Evolutionary conservation across 805 yeast species (phyloP), one percentile per base, ranked within the genome.

Genomic region (Candida golubevii): DNA sequence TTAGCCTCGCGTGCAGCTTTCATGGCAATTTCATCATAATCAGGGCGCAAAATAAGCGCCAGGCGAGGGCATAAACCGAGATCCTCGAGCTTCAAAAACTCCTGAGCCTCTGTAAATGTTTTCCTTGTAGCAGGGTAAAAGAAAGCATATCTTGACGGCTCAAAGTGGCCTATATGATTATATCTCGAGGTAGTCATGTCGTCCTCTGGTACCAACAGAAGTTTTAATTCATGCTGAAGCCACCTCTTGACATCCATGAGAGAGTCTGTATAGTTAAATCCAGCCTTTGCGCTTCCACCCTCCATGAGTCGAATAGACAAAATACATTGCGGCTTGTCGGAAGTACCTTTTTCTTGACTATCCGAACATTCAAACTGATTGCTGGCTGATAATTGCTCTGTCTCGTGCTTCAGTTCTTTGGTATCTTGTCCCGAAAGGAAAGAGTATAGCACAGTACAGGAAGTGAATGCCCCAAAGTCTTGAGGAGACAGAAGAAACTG

Each of bases 31-130:
- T 53, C 64, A 56, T 58, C 67, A 56, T 55, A 65, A 28, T 72
- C 67, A 0, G 93, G 90, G 57, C 85, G 85, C 50, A 89, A 66
- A 23, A 87, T 81, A 38, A 89, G 62, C 0, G 85, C 87, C 9
- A 95, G 82, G 45, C 95, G 71, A 2, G 91, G 90, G 12, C 78
- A 72, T 41, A 89, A 66, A 18, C 79, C 80, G 43, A 89, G 66
- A 4, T 69, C 74, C 26, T 59, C 59, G 33, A 89, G 66, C 3
- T 80, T 64, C 46, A 65, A 54, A 36, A 55, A 64, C 44, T 72
- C 71, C 53, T 88, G 91, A 39, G 83, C 85, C 27, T 63, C 67
- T 10, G 61, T 46, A 42, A 55, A 71, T 0, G 79, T 75, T 4
- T 73, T 75, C 2, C 80, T 66, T 48, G 83, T 88, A 2, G 54